Percentiles rank a stretch among this genome's conserved stretches.
These are phyloP conservation scores for Heterobasidion occidentale DNA, from an alignment of 1,284 basidiomycete genomes.

Conservation along the genomic window DNA sequence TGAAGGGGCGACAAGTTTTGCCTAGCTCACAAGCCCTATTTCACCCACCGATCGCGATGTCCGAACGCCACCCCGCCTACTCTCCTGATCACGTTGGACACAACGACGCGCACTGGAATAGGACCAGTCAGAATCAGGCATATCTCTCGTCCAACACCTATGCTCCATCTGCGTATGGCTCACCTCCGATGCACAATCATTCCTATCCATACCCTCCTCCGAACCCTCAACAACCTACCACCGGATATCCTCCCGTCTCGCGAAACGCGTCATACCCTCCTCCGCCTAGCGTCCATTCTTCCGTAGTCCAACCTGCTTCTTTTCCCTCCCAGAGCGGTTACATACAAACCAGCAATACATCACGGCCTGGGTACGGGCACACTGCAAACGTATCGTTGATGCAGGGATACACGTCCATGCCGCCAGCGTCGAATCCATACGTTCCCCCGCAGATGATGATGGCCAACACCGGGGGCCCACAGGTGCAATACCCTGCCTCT, in stretches of 20 bases:
- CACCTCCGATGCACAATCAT: slow-evolving; percentile 16
- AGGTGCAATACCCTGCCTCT: slow-evolving; percentile 53
- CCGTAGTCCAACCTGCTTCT: slow-evolving; percentile 9
- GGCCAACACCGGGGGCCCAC: slow-evolving; percentile 19
- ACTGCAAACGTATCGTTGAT: slow-evolving; percentile 17
- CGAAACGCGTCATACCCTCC: slow-evolving; percentile 7
- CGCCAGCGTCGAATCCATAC: slow-evolving; percentile 16
- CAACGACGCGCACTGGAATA: slow-evolving; percentile 19
- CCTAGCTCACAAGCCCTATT: slow-evolving; percentile 13
- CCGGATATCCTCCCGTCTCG: slow-evolving; percentile 5
- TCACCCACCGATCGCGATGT: slow-evolving; percentile 17
- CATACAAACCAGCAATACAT: slow-evolving; percentile 6
- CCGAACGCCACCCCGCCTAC: slow-evolving; percentile 20
- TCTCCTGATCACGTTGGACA: slow-evolving; percentile 17
- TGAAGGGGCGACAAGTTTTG: slow-evolving; percentile 16
- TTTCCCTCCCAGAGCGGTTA: slow-evolving; percentile 10
- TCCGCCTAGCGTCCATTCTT: not conserved
- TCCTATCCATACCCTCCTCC: slow-evolving; percentile 18
- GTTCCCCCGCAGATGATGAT: slow-evolving; percentile 17
- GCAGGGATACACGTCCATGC: slow-evolving; percentile 15
- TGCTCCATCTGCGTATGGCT: slow-evolving; percentile 17
- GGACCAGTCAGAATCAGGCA: slow-evolving; percentile 16
- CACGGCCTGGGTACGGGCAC: slow-evolving; percentile 18
- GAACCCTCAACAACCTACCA: slow-evolving; percentile 11
- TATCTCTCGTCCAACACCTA: slow-evolving; percentile 19